Evolutionary conservation across 345 rosid genomes (phyloP), one percentile per base, ranked within the genome.

Genomic region (Eucalyptus grandis): DNA sequence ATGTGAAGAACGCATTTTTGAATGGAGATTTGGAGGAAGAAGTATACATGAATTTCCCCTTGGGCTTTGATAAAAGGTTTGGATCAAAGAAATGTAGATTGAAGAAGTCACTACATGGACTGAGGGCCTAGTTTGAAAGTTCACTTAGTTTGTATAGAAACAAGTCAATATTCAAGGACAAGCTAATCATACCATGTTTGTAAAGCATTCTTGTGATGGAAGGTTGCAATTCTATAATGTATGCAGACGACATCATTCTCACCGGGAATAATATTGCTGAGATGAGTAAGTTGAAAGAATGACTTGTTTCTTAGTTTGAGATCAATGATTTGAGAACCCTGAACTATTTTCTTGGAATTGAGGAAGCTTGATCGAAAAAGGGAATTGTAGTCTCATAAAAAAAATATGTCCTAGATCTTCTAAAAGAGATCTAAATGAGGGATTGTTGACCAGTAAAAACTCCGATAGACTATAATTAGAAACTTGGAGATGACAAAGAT

Each of bases 241-340:
- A 56, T 4, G 62, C 1, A 56, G 14, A 56, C 1, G 6, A 0
- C 30, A 56, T 56, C 62, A 56, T 56, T 56, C 62, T 56, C 30
- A 56, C 0, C 1, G 3, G 0, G 30, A 56, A 56, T 56, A 0
- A 56, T 24, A 22, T 24, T 56, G 62, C 6, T 0, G 0, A 56
- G 62, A 56, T 24, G 13, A 56, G 30, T 22, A 56, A 22, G 62
- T 56, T 56, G 30, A 56, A 56, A 56, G 30, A 56, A 24, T 56
- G 62, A 0, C 30, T 56, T 56, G 13, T 2, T 56, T 56, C 58
- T 56, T 5, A 5, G 62, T 56, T 56, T 24, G 30, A 56, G 62
- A 56, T 56, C 62, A 56, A 56, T 10, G 6, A 56, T 56, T 56
- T 56, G 30, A 26, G 62, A 56, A 56, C 13, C 21, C 2, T 0